A percentile compares a stretch with the other conserved stretches of the same genome.
Evolutionary conservation across 2,329 filamentous ascomycete species (phyloP).

Genomic region (Onygenales sp.): DNA sequence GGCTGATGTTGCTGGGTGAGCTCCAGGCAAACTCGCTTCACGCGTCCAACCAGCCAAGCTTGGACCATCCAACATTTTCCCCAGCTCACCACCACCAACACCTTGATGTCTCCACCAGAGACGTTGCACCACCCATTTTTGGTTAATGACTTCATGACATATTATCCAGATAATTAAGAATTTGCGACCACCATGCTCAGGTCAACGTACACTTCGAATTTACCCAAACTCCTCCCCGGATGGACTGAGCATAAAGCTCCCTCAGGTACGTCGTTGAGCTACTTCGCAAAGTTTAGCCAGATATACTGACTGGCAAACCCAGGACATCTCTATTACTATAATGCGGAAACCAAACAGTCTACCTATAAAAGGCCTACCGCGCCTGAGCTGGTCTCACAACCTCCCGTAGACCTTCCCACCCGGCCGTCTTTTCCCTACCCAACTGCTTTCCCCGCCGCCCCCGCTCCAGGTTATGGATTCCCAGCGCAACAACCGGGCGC

Average conservation of each 20-base stretch:
- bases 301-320: slow-evolving; percentile 1
- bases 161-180: neutral
- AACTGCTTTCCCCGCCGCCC: slow-evolving; percentile 34
- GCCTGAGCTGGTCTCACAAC: slow-evolving; percentile 13
- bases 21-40: slow-evolving; percentile 15
- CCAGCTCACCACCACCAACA: neutral
- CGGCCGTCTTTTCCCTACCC: slow-evolving; percentile 18
- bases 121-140: neutral
- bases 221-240: slow-evolving; percentile 60
- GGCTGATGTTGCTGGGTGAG: slow-evolving; percentile 3
- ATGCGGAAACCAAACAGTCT: slow-evolving; percentile 70
- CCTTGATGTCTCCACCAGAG: neutral
- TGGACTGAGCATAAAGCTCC: slow-evolving; percentile 95
- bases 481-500: slow-evolving; percentile 23
- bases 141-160: neutral
- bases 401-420: slow-evolving; percentile 2
- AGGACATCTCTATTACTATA: slow-evolving; percentile 85
- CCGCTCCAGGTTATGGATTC: slow-evolving; percentile 20
- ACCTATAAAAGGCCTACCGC: slow-evolving; percentile 70
- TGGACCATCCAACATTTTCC: slow-evolving; percentile 9
- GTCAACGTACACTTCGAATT: slow-evolving; percentile 55
- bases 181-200: slow-evolving; percentile 51
- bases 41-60: slow-evolving; percentile 12
- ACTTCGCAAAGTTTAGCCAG: neutral
- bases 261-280: slow-evolving; percentile 43